phyloP scores from a whole-genome alignment of 345 rosid genomes.

The Arabis alpina region DNA sequence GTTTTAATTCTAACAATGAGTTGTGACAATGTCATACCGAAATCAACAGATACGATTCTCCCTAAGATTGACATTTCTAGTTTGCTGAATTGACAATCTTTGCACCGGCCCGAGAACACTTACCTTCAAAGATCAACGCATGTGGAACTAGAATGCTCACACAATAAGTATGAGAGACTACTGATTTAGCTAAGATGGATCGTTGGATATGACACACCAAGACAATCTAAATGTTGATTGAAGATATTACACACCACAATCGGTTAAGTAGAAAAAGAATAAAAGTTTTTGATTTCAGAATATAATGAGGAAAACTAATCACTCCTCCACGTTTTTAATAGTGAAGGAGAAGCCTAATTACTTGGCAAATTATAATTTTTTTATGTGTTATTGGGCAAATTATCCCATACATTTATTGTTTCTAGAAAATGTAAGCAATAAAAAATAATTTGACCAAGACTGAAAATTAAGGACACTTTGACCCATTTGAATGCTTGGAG shows the following conservation, averaged over 20 bases:
- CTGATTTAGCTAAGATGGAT: not conserved
- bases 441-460: not conserved
- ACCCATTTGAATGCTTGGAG: not conserved
- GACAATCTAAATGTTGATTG: not conserved
- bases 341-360: not conserved
- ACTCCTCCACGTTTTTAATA: not conserved
- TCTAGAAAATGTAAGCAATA: not conserved
- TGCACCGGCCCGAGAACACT: not conserved
- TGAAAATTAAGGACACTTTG: not conserved
- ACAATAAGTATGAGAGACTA: not conserved
- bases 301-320: not conserved
- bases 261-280: not conserved
- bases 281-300: not conserved
- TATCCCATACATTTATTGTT: not conserved
- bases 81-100: not conserved
- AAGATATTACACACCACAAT: not conserved
- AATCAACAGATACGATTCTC: not conserved
- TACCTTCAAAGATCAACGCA: not conserved
- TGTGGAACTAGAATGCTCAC: not conserved
- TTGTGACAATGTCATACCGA: too few species aligned
- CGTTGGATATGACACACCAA: not conserved
- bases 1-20: too few species aligned
- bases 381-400: too few species aligned
- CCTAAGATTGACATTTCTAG: not conserved
- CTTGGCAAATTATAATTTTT: too few species aligned